These are phyloP conservation scores for Globisporangium viniferum DNA, from an alignment of 352 stramenopile species.

Conservation along the genomic window DNA sequence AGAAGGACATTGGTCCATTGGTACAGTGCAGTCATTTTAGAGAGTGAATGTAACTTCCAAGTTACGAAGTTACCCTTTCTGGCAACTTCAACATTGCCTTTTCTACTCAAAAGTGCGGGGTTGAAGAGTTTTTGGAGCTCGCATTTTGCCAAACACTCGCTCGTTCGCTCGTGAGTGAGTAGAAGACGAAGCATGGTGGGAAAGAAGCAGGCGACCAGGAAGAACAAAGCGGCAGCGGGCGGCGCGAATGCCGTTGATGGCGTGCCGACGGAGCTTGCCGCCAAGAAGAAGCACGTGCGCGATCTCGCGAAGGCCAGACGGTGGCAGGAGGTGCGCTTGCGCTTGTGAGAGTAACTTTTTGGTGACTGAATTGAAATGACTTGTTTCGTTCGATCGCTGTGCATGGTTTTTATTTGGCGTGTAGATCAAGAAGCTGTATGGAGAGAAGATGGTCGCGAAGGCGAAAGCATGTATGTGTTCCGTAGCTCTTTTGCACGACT, in stretches of 20 bases:
- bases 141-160: slow-evolving; percentile 1
- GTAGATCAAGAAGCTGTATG: slow-evolving; percentile 64
- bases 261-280: slow-evolving; percentile 27
- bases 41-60: slow-evolving; percentile 6
- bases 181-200: slow-evolving; percentile 14
- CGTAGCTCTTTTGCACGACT: neutral
- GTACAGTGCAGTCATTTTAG: neutral
- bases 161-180: neutral
- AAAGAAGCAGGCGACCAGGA: slow-evolving; percentile 25
- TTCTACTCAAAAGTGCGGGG: neutral
- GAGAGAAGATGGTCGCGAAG: slow-evolving; percentile 67
- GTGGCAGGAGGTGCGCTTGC: slow-evolving; percentile 46
- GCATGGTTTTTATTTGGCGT: neutral
- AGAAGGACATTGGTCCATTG: neutral
- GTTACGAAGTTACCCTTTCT: slow-evolving; percentile 3
- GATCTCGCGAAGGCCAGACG: slow-evolving; percentile 47
- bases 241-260: neutral
- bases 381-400: too few relatives aligned
- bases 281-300: slow-evolving; percentile 78
- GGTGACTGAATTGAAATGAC: neutral
- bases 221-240: slow-evolving; percentile 7
- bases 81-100: slow-evolving; percentile 13
- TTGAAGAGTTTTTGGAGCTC: neutral
- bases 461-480: slow-evolving; percentile 52
- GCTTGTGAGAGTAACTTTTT: neutral